Conservation (phyloP, 306 rosid species). For the Hippophae gyantsensis region DNA sequence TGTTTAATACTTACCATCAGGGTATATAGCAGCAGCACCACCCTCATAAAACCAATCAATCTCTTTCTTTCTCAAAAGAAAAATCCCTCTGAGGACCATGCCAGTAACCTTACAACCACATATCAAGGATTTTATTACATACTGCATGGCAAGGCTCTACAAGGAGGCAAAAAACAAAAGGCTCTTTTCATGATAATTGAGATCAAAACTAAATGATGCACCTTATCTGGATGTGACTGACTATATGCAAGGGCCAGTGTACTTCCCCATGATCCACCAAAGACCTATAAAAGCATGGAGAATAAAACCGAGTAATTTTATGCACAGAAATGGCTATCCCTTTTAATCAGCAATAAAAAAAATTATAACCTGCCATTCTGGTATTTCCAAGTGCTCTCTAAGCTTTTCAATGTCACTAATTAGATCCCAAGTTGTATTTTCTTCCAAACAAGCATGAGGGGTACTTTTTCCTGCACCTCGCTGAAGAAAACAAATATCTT, state of each 20-base stretch:
- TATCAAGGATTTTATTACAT: conserved; percentile 18
- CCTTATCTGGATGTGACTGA: conserved; percentile 91
- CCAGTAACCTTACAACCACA: conserved; percentile 70
- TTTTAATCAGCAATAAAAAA: conserved; percentile 4
- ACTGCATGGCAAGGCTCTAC: background rate
- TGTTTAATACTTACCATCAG: conserved; percentile 52
- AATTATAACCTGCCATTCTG: conserved; percentile 81
- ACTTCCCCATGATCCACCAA: conserved; percentile 99
- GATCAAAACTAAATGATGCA: conserved; percentile 19
- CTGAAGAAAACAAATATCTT: conserved; percentile 31
- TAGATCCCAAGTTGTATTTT: conserved; percentile 91
- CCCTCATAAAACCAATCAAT: conserved; percentile 99
- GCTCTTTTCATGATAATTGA: conserved; percentile 1
- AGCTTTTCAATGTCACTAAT: conserved; percentile 81
- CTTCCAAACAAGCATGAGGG: conserved; percentile 91
- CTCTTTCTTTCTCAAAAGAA: conserved; percentile 86
- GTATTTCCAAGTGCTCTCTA: conserved; percentile 76
- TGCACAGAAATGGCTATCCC: conserved; percentile 6
- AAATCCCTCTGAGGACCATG: conserved; percentile 76
- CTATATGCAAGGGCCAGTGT: conserved; percentile 89
- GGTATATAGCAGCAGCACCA: conserved; percentile 89
- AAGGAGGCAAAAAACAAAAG: background rate
- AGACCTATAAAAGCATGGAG: conserved; percentile 50
- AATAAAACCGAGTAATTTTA: conserved; percentile 9
- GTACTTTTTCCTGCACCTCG: conserved; percentile 90